phyloP scores from a whole-genome alignment of 352 stramenopile genomes.

The Pelagophyceae sp. region DNA sequence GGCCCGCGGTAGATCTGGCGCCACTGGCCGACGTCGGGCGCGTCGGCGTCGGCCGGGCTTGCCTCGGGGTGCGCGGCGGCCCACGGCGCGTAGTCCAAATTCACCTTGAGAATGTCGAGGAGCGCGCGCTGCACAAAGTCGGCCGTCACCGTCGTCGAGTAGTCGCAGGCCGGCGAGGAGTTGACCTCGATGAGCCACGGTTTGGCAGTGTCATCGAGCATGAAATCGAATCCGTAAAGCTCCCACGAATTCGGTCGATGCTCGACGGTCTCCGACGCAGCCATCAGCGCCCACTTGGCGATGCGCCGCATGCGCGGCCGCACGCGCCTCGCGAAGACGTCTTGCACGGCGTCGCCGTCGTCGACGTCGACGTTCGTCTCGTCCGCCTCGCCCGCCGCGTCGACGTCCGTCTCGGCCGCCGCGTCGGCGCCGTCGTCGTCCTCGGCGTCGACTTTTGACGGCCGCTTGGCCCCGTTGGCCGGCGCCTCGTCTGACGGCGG shows the following conservation, averaged over 20 bases:
- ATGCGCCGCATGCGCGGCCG: slow-evolving; percentile 73
- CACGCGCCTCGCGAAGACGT: slow-evolving; percentile 61
- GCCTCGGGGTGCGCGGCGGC: slow-evolving; percentile 2
- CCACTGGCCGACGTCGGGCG: slow-evolving; percentile 41
- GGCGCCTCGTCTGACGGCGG: not conserved
- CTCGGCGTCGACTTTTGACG: too few species aligned
- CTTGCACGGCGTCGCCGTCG: slow-evolving; percentile 60
- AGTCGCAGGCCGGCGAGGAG: slow-evolving; percentile 79
- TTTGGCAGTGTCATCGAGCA: slow-evolving; percentile 69
- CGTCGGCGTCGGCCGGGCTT: not conserved
- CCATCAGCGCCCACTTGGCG: slow-evolving; percentile 64
- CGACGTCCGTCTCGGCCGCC: not conserved
- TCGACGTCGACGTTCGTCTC: not conserved
- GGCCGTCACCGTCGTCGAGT: slow-evolving; percentile 76
- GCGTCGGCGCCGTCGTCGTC: not conserved
- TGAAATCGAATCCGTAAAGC: slow-evolving; percentile 85
- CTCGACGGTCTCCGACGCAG: slow-evolving; percentile 69
- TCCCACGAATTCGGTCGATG: slow-evolving; percentile 77
- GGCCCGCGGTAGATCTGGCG: slow-evolving; percentile 36
- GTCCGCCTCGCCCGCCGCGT: slow-evolving; percentile 1
- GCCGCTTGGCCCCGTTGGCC: too few species aligned
- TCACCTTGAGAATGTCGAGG: slow-evolving; percentile 70
- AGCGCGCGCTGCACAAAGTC: slow-evolving; percentile 69
- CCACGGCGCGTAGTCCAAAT: slow-evolving; percentile 59
- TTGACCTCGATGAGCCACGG: slow-evolving; percentile 56